phyloP scores from a whole-genome alignment of 352 stramenopile species.

The Globisporangium apiculatum region DNA sequence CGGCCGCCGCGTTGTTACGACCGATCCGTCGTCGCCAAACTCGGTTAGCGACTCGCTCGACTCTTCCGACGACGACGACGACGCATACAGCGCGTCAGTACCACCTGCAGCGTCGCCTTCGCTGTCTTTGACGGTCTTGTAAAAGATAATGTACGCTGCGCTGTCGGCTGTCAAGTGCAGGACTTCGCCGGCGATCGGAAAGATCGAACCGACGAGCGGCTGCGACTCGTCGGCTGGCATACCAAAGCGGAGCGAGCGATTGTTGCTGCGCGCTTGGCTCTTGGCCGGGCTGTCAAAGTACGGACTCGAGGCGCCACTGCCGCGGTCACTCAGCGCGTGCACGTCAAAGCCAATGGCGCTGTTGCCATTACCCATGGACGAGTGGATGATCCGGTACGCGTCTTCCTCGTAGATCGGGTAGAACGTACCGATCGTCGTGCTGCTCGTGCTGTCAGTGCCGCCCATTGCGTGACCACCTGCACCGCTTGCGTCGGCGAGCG shows the following conservation, averaged over 20 bases:
- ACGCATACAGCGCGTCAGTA: slow-evolving; percentile 28
- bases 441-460: slow-evolving; percentile 23
- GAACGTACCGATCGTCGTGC: slow-evolving; percentile 44
- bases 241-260: slow-evolving; percentile 13
- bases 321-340: slow-evolving; percentile 9
- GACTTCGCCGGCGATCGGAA: slow-evolving; percentile 64
- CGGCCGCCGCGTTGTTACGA: slow-evolving; percentile 18
- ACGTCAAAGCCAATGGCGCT: slow-evolving; percentile 18
- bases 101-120: slow-evolving; percentile 35
- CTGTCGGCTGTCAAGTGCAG: slow-evolving; percentile 67
- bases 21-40: slow-evolving; percentile 27
- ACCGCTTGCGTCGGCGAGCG: slow-evolving; percentile 48
- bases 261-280: slow-evolving; percentile 7
- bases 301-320: slow-evolving; percentile 4
- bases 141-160: slow-evolving; percentile 85
- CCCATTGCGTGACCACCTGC: slow-evolving; percentile 19
- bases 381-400: slow-evolving; percentile 53
- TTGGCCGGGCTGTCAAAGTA: slow-evolving; percentile 25
- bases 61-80: slow-evolving; percentile 44
- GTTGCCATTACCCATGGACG: slow-evolving; percentile 31
- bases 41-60: slow-evolving; percentile 24
- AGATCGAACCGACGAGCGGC: slow-evolving; percentile 58
- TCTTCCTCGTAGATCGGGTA: slow-evolving; percentile 80
- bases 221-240: slow-evolving; percentile 53
- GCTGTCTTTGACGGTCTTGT: slow-evolving; percentile 37